A percentile compares a stretch with the other conserved stretches of the same genome.
Evolutionary conservation across 139 green algal genomes (phyloP).

Genomic region (Pseudopediastrum boryanum): DNA sequence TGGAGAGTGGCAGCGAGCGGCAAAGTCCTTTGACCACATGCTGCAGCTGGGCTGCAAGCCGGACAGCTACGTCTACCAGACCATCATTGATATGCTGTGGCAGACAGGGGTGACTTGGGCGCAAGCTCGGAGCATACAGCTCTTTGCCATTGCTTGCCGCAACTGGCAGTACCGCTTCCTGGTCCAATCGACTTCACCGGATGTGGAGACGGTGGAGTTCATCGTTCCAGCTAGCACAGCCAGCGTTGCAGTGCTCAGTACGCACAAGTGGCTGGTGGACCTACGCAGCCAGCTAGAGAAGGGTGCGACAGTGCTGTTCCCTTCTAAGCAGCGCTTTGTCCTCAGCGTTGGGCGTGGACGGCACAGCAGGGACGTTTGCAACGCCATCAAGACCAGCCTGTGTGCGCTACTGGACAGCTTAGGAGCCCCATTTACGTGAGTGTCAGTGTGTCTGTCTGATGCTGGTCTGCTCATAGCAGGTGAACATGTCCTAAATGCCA

Average conservation of each 20-base stretch:
- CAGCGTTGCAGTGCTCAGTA: slow-evolving; percentile 55
- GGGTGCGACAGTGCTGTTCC: slow-evolving; percentile 32
- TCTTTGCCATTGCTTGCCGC: slow-evolving; percentile 48
- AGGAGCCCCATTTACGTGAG: slow-evolving; percentile 31
- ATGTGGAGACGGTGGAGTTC: slow-evolving; percentile 32
- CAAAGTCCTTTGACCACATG: slow-evolving; percentile 73
- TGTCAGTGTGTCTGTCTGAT: not conserved
- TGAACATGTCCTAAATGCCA: too few species aligned
- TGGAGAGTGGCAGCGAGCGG: slow-evolving; percentile 56
- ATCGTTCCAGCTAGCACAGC: slow-evolving; percentile 54
- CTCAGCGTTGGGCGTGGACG: slow-evolving; percentile 41
- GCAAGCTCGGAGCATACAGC: slow-evolving; percentile 48
- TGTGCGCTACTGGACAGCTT: slow-evolving; percentile 41
- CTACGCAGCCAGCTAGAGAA: slow-evolving; percentile 38
- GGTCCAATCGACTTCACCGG: slow-evolving; percentile 49
- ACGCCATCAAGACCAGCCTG: slow-evolving; percentile 41
- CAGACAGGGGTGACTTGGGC: slow-evolving; percentile 64
- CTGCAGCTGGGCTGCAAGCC: slow-evolving; percentile 50
- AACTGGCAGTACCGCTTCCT: slow-evolving; percentile 43
- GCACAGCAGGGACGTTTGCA: slow-evolving; percentile 39
- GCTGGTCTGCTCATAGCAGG: too few species aligned
- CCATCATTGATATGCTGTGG: slow-evolving; percentile 66
- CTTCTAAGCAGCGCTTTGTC: slow-evolving; percentile 23
- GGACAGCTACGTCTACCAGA: slow-evolving; percentile 49
- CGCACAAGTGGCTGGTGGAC: slow-evolving; percentile 55